Evolutionary conservation across 2,329 filamentous ascomycete species (phyloP).

Genomic region (Hymenoscyphus linearis): DNA sequence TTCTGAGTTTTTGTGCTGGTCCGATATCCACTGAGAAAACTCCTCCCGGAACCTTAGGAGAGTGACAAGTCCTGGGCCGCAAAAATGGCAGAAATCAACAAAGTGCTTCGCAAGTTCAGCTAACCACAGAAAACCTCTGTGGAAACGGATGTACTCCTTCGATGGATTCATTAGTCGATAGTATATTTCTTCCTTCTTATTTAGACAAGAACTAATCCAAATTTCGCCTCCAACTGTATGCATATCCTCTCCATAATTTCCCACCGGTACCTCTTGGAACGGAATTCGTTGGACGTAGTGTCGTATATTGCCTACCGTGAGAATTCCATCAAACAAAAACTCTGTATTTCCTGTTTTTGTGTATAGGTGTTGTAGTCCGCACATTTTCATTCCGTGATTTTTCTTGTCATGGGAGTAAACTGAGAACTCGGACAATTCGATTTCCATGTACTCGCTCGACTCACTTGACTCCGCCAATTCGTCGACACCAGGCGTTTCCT

Average conservation of each 20-base stretch:
- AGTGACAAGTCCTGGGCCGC: constrained; percentile 34
- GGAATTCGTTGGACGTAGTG: constrained; percentile 50
- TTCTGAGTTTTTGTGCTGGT: constrained; percentile 38
- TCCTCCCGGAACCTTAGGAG: constrained; percentile 51
- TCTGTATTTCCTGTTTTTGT: constrained; percentile 33
- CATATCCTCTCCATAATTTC: constrained; percentile 53
- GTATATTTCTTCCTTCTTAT: constrained; percentile 45
- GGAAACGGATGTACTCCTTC: constrained; percentile 56
- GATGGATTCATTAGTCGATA: constrained; percentile 57
- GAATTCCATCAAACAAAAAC: constrained; percentile 56
- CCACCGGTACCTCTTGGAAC: constrained; percentile 58
- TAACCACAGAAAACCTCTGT: constrained; percentile 63
- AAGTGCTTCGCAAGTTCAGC: constrained; percentile 66
- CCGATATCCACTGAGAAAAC: constrained; percentile 54
- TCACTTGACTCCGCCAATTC: not conserved
- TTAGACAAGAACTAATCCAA: constrained; percentile 56
- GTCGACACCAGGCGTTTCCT: not conserved
- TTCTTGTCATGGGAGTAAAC: constrained; percentile 42
- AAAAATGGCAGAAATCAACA: constrained; percentile 50
- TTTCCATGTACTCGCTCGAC: constrained; percentile 33
- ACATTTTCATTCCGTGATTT: constrained; percentile 44
- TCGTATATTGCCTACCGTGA: constrained; percentile 40
- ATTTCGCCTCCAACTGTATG: constrained; percentile 48
- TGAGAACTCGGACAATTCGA: constrained; percentile 52
- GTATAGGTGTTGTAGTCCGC: constrained; percentile 48